These are phyloP conservation scores for Mrakiaceae sp. DNA, from an alignment of 1,284 basidiomycete species.

Conservation along the genomic window DNA sequence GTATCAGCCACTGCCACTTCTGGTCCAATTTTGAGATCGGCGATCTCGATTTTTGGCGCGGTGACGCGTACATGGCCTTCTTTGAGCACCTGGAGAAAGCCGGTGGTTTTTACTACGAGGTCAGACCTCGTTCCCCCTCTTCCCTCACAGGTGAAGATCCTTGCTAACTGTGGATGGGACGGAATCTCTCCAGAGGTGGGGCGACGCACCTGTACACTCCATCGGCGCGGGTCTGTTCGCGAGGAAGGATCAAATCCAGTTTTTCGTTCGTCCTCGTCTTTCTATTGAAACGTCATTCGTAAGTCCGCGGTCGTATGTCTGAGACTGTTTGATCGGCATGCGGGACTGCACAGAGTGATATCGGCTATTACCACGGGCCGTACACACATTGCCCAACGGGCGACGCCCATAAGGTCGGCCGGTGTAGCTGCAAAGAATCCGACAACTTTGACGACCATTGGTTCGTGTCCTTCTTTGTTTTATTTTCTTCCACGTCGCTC, in stretches of 20 bases:
- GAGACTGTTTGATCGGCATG: too few relatives aligned
- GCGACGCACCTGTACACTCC: conserved; percentile 75
- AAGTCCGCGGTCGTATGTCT: too few relatives aligned
- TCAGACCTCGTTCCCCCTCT: conserved; percentile 33
- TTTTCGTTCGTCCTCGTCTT: conserved; percentile 41
- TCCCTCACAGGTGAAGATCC: neutral
- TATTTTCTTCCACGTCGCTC: neutral
- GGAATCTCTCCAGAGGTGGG: conserved; percentile 49
- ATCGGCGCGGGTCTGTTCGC: conserved; percentile 67
- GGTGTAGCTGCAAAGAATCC: conserved; percentile 33
- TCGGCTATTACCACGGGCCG: conserved; percentile 10
- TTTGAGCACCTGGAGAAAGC: conserved; percentile 63
- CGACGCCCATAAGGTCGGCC: conserved; percentile 30
- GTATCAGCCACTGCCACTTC: conserved; percentile 30
- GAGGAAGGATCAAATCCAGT: conserved; percentile 57
- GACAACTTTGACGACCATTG: conserved; percentile 37
- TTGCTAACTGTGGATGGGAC: neutral
- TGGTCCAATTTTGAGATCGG: conserved; percentile 84
- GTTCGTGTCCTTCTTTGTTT: conserved; percentile 17
- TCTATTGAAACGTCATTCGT: neutral
- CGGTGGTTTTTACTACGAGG: conserved; percentile 79
- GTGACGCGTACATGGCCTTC: conserved; percentile 59
- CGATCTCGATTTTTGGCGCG: conserved; percentile 38
- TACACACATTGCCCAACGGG: conserved; percentile 32
- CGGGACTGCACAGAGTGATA: conserved; percentile 1